A percentile compares a stretch with the other conserved stretches of the same genome.
These are phyloP conservation scores for Hansenula lynferdii DNA, from an alignment of 1,139 yeast species.

Conservation along the genomic window DNA sequence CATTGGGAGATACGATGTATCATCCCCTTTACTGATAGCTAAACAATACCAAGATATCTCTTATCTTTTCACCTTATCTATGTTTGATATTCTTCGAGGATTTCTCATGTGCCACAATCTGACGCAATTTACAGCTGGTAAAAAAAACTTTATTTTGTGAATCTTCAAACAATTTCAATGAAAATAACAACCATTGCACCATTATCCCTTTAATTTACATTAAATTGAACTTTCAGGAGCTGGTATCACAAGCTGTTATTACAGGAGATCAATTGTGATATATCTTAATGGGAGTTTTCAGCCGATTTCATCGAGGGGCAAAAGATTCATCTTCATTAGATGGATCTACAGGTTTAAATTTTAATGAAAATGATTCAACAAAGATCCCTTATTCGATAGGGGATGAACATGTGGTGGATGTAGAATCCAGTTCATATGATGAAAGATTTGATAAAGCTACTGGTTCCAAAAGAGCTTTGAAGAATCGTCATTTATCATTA, in stretches of 20 bases:
- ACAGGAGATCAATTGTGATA: too few relatives aligned
- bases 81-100: background rate
- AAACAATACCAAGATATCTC: too few relatives aligned
- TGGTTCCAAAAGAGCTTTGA: slow-evolving; percentile 43
- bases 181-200: too few relatives aligned
- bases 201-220: too few relatives aligned
- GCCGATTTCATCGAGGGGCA: background rate
- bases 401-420: background rate
- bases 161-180: too few relatives aligned
- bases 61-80: too few relatives aligned
- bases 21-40: too few relatives aligned
- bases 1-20: too few relatives aligned
- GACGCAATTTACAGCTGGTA: background rate
- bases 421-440: background rate
- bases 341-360: background rate
- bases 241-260: too few relatives aligned
- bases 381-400: background rate
- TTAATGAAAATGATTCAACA: background rate
- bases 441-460: slow-evolving; percentile 27
- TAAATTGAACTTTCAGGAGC: too few relatives aligned
- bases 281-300: background rate
- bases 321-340: background rate
- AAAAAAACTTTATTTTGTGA: background rate
- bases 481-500: slow-evolving; percentile 54
- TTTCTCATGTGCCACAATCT: slow-evolving; percentile 1